A percentile compares a stretch with the other conserved stretches of the same genome.
phyloP scores from a whole-genome alignment of 2,329 filamentous ascomycete species.

The Xenosphaeropsis pyriputrescens region DNA sequence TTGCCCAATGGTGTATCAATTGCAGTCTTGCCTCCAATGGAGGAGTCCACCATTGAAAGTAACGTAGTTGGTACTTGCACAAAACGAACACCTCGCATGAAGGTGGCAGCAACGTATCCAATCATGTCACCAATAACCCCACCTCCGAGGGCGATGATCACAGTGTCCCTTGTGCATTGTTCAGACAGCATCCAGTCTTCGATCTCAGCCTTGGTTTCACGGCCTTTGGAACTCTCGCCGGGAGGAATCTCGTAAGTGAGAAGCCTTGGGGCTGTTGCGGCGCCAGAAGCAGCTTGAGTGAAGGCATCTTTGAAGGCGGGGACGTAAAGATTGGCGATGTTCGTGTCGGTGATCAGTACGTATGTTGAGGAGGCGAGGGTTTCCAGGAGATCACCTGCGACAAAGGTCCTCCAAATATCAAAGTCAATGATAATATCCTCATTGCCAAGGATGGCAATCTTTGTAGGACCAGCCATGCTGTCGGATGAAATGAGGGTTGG shows the following conservation, averaged over 20 bases:
- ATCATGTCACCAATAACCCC: conserved; percentile 98
- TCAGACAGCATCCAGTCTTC: conserved; percentile 95
- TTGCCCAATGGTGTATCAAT: conserved; percentile 95
- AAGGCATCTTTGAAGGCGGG: conserved; percentile 61
- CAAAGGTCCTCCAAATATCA: conserved; percentile 72
- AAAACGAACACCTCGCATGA: conserved; percentile 94
- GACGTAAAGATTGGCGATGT: conserved; percentile 69
- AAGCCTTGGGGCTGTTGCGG: conserved; percentile 43
- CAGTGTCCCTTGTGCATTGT: conserved; percentile 86
- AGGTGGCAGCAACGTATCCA: conserved; percentile 92
- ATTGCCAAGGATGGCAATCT: conserved; percentile 51
- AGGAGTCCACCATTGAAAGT: conserved; percentile 95
- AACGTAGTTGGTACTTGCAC: conserved; percentile 94
- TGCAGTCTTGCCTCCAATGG: conserved; percentile 94
- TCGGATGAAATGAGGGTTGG: too few relatives aligned
- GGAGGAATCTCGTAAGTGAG: conserved; percentile 79
- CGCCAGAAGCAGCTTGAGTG: conserved; percentile 23
- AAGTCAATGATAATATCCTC: conserved; percentile 88
- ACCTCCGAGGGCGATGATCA: conserved; percentile 86
- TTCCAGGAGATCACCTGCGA: conserved; percentile 65
- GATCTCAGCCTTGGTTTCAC: conserved; percentile 86
- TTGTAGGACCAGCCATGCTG: background rate
- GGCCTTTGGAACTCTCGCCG: conserved; percentile 85
- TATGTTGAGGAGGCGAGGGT: conserved; percentile 80
- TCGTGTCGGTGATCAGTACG: conserved; percentile 92